Percentiles rank a stretch among this genome's conserved stretches.
Conservation (phyloP, 1,139 yeast species). For the Magnusiomyces suaveolens region DNA sequence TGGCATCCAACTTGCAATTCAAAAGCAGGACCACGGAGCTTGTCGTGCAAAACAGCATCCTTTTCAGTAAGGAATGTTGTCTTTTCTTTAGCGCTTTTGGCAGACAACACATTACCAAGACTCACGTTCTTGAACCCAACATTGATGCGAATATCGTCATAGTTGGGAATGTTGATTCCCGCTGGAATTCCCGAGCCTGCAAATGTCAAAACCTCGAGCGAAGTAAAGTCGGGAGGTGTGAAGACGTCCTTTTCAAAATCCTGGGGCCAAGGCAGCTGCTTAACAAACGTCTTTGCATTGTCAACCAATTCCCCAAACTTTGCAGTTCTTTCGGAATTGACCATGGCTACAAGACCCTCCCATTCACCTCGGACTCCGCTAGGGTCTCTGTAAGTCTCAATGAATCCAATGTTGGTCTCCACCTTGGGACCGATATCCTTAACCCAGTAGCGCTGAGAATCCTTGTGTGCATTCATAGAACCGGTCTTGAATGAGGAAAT, state of each 20-base stretch:
- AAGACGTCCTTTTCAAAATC: conserved; percentile 74
- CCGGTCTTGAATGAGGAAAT: conserved; percentile 69
- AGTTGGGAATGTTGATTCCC: conserved; percentile 86
- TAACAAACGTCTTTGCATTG: conserved; percentile 55
- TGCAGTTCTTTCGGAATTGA: conserved; percentile 74
- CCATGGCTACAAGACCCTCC: conserved; percentile 92
- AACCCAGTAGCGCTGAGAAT: conserved; percentile 81
- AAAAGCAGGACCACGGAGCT: conserved; percentile 72
- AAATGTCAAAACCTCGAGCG: conserved; percentile 79
- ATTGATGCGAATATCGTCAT: conserved; percentile 75
- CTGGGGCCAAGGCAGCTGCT: conserved; percentile 64
- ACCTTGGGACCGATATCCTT: conserved; percentile 75
- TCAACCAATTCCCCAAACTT: conserved; percentile 63
- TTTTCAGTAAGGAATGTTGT: conserved; percentile 52
- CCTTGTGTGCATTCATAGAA: conserved; percentile 74
- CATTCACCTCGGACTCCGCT: conserved; percentile 89
- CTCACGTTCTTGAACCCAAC: conserved; percentile 85
- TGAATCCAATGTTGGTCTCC: conserved; percentile 81
- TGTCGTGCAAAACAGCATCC: conserved; percentile 50
- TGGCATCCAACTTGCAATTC: conserved; percentile 92
- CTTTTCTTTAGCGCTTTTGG: conserved; percentile 61
- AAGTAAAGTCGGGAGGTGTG: conserved; percentile 85
- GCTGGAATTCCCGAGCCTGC: conserved; percentile 89
- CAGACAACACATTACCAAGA: conserved; percentile 71
- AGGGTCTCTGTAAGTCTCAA: conserved; percentile 88